These are phyloP conservation scores for Serendipita sp. DNA, from an alignment of 768 basidiomycete genomes.

Conservation along the genomic window DNA sequence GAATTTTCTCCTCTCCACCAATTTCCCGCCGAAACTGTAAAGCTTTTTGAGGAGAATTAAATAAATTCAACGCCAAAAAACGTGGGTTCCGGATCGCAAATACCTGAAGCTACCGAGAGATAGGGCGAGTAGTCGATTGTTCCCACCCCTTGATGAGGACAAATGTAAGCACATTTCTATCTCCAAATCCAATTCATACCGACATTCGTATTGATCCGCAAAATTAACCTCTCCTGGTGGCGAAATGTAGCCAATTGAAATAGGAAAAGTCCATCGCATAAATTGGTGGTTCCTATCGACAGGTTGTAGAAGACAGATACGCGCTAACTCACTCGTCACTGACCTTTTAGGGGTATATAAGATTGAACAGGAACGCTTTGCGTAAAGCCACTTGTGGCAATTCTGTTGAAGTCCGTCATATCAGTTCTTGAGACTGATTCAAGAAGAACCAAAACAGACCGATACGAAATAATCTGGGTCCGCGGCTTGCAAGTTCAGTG, in stretches of 20 bases:
- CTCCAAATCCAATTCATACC: not conserved
- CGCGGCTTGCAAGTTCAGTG: slow-evolving; percentile 26
- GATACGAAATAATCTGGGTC: slow-evolving; percentile 37
- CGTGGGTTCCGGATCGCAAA: slow-evolving; percentile 10
- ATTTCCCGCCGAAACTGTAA: slow-evolving; percentile 56
- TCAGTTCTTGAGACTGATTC: not conserved
- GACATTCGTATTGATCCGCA: slow-evolving; percentile 37
- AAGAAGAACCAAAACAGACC: not conserved
- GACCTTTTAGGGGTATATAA: slow-evolving; percentile 59
- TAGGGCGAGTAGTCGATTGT: slow-evolving; percentile 41
- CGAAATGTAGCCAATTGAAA: slow-evolving; percentile 36
- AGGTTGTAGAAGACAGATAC: not conserved
- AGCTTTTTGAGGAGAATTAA: too few species aligned
- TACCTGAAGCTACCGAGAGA: slow-evolving; percentile 41
- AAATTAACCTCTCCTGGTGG: slow-evolving; percentile 28
- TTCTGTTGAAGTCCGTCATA: slow-evolving; percentile 33
- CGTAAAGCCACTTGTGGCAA: slow-evolving; percentile 74
- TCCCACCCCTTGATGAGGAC: slow-evolving; percentile 36
- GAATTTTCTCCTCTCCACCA: slow-evolving; percentile 63
- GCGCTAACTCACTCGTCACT: slow-evolving; percentile 10
- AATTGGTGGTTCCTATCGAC: slow-evolving; percentile 42
- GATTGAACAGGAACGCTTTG: slow-evolving; percentile 49
- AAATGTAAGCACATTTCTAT: slow-evolving; percentile 20
- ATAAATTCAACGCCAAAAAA: too few species aligned
- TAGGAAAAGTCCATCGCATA: slow-evolving; percentile 45